phyloP scores from a whole-genome alignment of 2,329 filamentous ascomycete genomes.

The Penicillium sp. region DNA sequence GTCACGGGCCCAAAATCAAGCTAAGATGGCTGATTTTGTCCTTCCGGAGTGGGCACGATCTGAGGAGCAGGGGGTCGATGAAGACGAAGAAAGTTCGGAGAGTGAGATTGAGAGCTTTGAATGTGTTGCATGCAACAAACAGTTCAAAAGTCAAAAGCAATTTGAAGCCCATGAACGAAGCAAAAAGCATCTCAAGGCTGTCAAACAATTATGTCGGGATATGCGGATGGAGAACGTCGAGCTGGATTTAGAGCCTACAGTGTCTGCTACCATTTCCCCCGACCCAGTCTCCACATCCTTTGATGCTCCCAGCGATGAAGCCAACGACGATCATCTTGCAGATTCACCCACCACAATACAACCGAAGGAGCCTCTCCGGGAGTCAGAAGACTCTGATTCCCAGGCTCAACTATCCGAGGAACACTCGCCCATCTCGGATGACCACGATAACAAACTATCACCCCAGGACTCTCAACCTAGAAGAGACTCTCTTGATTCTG shows the following conservation, averaged over 20 bases:
- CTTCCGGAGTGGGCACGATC: slow-evolving; percentile 78
- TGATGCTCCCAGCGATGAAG: background rate
- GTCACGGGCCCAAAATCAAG: slow-evolving; percentile 79
- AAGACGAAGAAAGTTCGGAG: slow-evolving; percentile 55
- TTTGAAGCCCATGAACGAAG: slow-evolving; percentile 91
- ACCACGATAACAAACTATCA: background rate
- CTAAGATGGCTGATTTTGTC: slow-evolving; percentile 68
- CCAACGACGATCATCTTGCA: background rate
- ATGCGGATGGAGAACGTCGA: slow-evolving; percentile 81
- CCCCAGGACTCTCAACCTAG: background rate
- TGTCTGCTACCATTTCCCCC: background rate
- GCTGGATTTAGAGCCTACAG: slow-evolving; percentile 31
- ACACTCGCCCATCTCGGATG: background rate
- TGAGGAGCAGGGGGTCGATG: slow-evolving; percentile 57
- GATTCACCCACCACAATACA: background rate
- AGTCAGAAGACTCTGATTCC: background rate
- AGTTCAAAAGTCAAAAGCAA: slow-evolving; percentile 89
- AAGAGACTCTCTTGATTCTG: slow-evolving; percentile 5
- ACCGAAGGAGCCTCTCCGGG: background rate
- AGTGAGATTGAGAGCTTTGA: slow-evolving; percentile 63
- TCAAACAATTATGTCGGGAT: slow-evolving; percentile 77
- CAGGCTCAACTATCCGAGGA: background rate
- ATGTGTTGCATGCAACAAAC: slow-evolving; percentile 68
- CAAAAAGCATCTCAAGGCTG: slow-evolving; percentile 91
- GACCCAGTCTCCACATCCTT: background rate